phyloP scores from a whole-genome alignment of 257 asterid species.

The Solanum etuberosum region DNA sequence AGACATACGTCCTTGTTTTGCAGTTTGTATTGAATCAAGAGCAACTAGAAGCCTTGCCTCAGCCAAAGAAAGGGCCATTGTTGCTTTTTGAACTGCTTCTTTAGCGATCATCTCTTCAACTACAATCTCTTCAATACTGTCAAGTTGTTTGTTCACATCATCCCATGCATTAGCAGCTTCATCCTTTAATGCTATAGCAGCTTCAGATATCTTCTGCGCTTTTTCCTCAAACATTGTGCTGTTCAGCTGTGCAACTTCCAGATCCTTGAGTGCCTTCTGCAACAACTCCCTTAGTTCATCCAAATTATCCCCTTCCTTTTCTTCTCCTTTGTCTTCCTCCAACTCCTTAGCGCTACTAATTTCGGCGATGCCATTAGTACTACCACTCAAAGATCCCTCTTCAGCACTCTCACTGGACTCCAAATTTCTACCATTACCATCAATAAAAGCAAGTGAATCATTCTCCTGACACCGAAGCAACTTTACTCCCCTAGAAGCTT shows the following conservation, averaged over 20 bases:
- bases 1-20: constrained; percentile 21
- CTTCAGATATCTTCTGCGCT: constrained; percentile 87
- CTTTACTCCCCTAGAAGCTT: constrained; percentile 1
- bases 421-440: constrained; percentile 47
- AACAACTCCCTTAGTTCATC: constrained; percentile 68
- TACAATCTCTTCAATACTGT: constrained; percentile 42
- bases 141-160: constrained; percentile 42
- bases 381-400: constrained; percentile 9
- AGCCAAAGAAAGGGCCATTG: constrained; percentile 65
- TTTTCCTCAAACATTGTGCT: constrained; percentile 76
- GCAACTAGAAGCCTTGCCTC: constrained; percentile 68
- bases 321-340: constrained; percentile 21
- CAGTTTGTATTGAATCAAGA: constrained; percentile 31
- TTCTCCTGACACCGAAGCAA: constrained; percentile 66
- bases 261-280: constrained; percentile 69
- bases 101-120: constrained; percentile 61
- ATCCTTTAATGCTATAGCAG: constrained; percentile 84
- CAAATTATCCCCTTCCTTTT: constrained; percentile 41
- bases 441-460: constrained; percentile 68
- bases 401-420: constrained; percentile 28
- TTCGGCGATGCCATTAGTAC: constrained; percentile 18
- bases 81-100: constrained; percentile 65
- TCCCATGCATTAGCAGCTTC: constrained; percentile 62
- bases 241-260: constrained; percentile 65
- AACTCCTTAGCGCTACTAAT: constrained; percentile 22